Conservation (phyloP, 2,329 filamentous ascomycete species). For the Nigrospora sphaerica region DNA sequence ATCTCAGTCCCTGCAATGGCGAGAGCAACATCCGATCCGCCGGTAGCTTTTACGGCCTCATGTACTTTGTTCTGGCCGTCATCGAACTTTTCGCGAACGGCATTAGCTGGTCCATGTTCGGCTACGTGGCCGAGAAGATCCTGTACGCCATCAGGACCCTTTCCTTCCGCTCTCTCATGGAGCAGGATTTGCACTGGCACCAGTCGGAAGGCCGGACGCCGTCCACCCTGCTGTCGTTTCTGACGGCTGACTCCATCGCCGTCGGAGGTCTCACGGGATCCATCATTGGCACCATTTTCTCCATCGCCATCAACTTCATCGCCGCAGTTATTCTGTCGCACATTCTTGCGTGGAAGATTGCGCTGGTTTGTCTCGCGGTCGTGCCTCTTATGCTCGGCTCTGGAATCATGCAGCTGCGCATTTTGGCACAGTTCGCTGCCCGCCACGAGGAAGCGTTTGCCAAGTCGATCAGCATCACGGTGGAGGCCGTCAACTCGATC, state of each 20-base stretch:
- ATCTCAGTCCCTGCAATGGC: constrained; percentile 41
- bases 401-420: constrained; percentile 61
- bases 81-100: constrained; percentile 56
- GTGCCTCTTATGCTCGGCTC: constrained; percentile 63
- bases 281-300: constrained; percentile 62
- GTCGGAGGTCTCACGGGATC: constrained; percentile 64
- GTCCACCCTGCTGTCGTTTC: constrained; percentile 54
- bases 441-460: constrained; percentile 59
- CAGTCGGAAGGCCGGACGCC: constrained; percentile 57
- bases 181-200: constrained; percentile 66
- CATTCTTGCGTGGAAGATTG: constrained; percentile 70
- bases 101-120: constrained; percentile 44
- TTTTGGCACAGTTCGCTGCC: constrained; percentile 54
- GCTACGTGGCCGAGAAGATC: constrained; percentile 55
- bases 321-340: constrained; percentile 62
- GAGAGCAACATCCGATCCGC: constrained; percentile 25
- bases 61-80: constrained; percentile 43
- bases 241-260: constrained; percentile 62
- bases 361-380: constrained; percentile 61
- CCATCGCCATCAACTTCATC: constrained; percentile 61
- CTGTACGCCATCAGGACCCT: constrained; percentile 57
- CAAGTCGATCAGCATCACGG: constrained; percentile 55
- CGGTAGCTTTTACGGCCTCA: constrained; percentile 29
- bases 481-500: constrained; percentile 60
- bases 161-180: constrained; percentile 57